Conservation (phyloP, 2,329 filamentous ascomycete genomes). For the Juglanconis oblonga region DNA sequence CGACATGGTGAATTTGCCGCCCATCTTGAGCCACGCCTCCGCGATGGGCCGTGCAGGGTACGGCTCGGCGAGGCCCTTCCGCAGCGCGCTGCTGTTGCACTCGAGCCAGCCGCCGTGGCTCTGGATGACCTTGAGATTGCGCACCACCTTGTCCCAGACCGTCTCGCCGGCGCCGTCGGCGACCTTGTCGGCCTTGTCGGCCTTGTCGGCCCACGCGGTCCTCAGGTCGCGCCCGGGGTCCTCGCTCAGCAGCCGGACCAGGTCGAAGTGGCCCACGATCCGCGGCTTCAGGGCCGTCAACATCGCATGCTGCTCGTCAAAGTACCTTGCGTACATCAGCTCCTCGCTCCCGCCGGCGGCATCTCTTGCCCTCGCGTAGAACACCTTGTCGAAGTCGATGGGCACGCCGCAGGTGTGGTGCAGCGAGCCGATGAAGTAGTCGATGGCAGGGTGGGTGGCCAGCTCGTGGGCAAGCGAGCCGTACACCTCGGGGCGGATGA, state of each 20-base stretch:
- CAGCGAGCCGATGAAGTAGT: slow-evolving; percentile 90
- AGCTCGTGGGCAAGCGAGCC: slow-evolving; percentile 55
- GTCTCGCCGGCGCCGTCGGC: slow-evolving; percentile 23
- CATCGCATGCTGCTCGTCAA: slow-evolving; percentile 85
- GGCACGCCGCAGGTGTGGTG: slow-evolving; percentile 86
- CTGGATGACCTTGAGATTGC: slow-evolving; percentile 71
- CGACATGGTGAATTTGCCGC: slow-evolving; percentile 83
- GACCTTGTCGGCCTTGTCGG: slow-evolving; percentile 2
- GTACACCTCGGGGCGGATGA: slow-evolving; percentile 68
- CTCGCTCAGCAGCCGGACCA: slow-evolving; percentile 77
- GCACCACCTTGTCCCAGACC: slow-evolving; percentile 71
- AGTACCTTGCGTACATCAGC: slow-evolving; percentile 77
- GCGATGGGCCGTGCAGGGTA: slow-evolving; percentile 82
- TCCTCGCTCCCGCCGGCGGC: slow-evolving; percentile 56
- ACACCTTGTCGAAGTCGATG: slow-evolving; percentile 76
- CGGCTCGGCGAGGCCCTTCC: slow-evolving; percentile 87
- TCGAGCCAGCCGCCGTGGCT: slow-evolving; percentile 81
- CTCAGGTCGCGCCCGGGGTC: slow-evolving; percentile 62
- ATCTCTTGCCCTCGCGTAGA: slow-evolving; percentile 59
- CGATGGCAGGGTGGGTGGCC: slow-evolving; percentile 61
- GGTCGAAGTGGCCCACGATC: slow-evolving; percentile 91
- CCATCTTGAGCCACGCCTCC: slow-evolving; percentile 69
- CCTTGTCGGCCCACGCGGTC: slow-evolving; percentile 38
- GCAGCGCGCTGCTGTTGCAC: slow-evolving; percentile 80
- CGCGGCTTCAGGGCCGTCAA: slow-evolving; percentile 66